Evolutionary conservation across 2,329 filamentous ascomycete genomes (phyloP).

Genomic region (Xylariaceae sp.): DNA sequence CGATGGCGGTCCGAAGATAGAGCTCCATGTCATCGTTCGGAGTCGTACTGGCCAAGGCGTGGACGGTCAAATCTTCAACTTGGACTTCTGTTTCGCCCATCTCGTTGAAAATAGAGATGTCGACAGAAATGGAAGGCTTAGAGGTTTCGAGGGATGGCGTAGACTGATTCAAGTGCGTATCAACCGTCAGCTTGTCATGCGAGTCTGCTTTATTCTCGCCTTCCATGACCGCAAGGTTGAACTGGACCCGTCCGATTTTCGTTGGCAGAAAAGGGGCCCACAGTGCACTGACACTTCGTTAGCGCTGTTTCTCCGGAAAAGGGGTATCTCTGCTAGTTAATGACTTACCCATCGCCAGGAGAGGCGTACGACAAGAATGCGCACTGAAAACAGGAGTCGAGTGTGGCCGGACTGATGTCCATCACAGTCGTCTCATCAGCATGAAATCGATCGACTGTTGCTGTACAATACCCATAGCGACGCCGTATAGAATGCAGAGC

Average conservation of each 20-base stretch:
- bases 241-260: slow-evolving; percentile 32
- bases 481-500: slow-evolving; percentile 33
- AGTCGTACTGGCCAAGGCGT: slow-evolving; percentile 26
- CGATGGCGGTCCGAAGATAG: slow-evolving; percentile 32
- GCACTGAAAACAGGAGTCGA: slow-evolving; percentile 40
- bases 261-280: slow-evolving; percentile 41
- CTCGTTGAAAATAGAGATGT: slow-evolving; percentile 30
- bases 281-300: slow-evolving; percentile 22
- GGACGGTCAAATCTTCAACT: slow-evolving; percentile 29
- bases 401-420: slow-evolving; percentile 36
- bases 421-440: slow-evolving; percentile 35
- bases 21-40: slow-evolving; percentile 31
- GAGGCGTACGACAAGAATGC: slow-evolving; percentile 39
- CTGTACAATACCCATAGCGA: slow-evolving; percentile 34
- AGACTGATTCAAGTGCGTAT: slow-evolving; percentile 25
- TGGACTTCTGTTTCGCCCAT: slow-evolving; percentile 25
- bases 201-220: slow-evolving; percentile 3
- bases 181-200: slow-evolving; percentile 31
- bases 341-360: slow-evolving; percentile 33
- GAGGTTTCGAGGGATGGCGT: slow-evolving; percentile 21
- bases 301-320: no score
- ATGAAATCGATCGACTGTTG: slow-evolving; percentile 31
- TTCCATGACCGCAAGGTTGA: slow-evolving; percentile 34
- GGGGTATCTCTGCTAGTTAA: no score
- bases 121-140: slow-evolving; percentile 29